Percentiles rank a stretch among this genome's conserved stretches.
Conservation (phyloP, 1,139 yeast genomes). For the Diutina rugosa region DNA sequence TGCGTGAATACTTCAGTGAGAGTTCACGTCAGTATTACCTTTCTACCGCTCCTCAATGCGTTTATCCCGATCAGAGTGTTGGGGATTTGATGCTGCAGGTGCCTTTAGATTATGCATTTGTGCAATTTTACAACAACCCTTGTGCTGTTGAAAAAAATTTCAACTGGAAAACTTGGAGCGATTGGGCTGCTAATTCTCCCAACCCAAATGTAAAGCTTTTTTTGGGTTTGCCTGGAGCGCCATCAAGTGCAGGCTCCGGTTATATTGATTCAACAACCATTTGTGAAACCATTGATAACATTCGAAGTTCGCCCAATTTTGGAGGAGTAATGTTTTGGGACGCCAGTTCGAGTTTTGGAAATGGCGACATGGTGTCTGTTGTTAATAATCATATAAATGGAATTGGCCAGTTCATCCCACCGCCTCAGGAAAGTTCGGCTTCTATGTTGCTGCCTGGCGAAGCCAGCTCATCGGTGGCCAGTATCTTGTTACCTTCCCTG, state of each 20-base stretch:
- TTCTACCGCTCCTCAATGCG: constrained; percentile 95
- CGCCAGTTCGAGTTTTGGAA: constrained; percentile 11
- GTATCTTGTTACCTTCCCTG: background rate
- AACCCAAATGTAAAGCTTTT: constrained; percentile 53
- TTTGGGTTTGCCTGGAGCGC: constrained; percentile 65
- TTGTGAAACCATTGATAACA: constrained; percentile 7
- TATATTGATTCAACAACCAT: constrained; percentile 10
- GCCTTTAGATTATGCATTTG: constrained; percentile 70
- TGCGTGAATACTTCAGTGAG: constrained; percentile 48
- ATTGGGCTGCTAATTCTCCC: constrained; percentile 55
- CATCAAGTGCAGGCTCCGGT: constrained; percentile 11
- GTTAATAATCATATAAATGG: constrained; percentile 5
- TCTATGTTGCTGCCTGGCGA: background rate
- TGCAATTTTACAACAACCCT: constrained; percentile 89
- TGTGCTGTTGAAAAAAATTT: constrained; percentile 50
- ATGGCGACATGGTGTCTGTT: constrained; percentile 5
- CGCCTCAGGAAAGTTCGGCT: background rate
- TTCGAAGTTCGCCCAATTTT: constrained; percentile 10
- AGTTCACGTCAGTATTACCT: constrained; percentile 54
- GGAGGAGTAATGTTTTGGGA: constrained; percentile 19
- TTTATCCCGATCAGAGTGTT: constrained; percentile 77
- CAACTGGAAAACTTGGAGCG: constrained; percentile 81
- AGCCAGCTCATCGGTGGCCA: background rate
- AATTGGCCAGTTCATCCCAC: background rate
- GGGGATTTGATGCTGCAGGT: constrained; percentile 54